Percentiles rank a stretch among this genome's conserved stretches.
Conservation (phyloP, 495 filamentous ascomycete genomes). For the Aspergillus cristatus region DNA sequence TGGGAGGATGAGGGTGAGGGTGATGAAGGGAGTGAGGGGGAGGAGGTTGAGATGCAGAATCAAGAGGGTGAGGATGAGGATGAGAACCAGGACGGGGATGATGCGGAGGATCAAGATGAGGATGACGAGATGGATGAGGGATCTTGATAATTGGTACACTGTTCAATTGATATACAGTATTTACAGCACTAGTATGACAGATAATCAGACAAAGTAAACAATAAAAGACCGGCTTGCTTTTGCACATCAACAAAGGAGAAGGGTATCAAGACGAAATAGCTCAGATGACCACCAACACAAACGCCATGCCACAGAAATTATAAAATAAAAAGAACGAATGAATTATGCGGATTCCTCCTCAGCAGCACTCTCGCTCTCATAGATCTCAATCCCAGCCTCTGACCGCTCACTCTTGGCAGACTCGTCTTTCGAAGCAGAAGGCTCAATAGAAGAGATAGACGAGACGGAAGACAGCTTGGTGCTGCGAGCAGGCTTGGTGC, state of each 20-base stretch:
- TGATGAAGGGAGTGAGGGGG: slow-evolving; percentile 27
- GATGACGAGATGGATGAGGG: slow-evolving; percentile 8
- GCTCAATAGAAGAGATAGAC: slow-evolving; percentile 26
- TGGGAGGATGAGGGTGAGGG: slow-evolving; percentile 16
- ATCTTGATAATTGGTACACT: not conserved
- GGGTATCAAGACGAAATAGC: too few species aligned
- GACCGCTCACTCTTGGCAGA: slow-evolving; percentile 5
- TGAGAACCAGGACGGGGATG: slow-evolving; percentile 7
- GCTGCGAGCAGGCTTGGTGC: slow-evolving; percentile 9
- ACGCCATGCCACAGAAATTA: too few species aligned
- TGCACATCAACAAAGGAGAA: too few species aligned
- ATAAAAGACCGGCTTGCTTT: slow-evolving; percentile 4
- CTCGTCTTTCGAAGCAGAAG: slow-evolving; percentile 5
- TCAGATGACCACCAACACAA: too few species aligned
- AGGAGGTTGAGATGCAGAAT: slow-evolving; percentile 27
- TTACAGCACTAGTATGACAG: not conserved
- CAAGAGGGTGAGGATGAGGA: slow-evolving; percentile 9
- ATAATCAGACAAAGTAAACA: not conserved
- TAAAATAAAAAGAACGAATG: too few species aligned
- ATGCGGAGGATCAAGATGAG: slow-evolving; percentile 12
- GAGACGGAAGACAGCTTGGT: slow-evolving; percentile 14
- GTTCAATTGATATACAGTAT: too few species aligned
- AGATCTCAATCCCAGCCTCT: slow-evolving; percentile 40
- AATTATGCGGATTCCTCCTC: slow-evolving; percentile 24
- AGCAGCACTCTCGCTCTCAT: slow-evolving; percentile 54